Percentiles rank a stretch among this genome's conserved stretches.
Evolutionary conservation across 2,329 filamentous ascomycete genomes (phyloP).

Genomic region (Cytospora leucostoma): DNA sequence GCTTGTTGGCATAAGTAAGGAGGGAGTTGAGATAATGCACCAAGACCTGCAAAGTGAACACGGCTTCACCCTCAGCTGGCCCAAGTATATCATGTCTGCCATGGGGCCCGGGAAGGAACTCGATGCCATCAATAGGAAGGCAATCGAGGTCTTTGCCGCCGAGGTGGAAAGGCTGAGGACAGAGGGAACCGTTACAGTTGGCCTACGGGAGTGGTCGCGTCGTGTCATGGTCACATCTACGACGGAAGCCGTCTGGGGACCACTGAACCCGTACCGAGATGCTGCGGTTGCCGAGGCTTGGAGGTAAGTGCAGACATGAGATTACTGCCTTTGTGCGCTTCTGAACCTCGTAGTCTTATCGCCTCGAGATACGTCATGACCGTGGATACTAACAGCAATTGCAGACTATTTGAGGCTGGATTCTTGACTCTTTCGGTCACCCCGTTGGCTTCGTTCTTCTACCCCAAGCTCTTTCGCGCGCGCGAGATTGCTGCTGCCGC

Average conservation of each 20-base stretch:
- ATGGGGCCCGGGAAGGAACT: constrained; percentile 23
- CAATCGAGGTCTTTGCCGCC: constrained; percentile 29
- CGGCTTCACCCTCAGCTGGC: constrained; percentile 1
- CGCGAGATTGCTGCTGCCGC: constrained; percentile 6
- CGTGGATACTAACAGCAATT: no score
- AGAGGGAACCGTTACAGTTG: constrained; percentile 4
- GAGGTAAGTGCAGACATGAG: constrained; percentile 21
- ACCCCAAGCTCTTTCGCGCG: not conserved
- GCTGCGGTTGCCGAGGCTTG: constrained; percentile 30
- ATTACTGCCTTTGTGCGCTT: not conserved
- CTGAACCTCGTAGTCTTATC: not conserved
- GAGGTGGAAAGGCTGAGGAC: constrained; percentile 27
- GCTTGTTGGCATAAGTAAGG: constrained; percentile 33
- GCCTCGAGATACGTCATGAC: no score
- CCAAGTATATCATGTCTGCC: constrained; percentile 2
- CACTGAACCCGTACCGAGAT: constrained; percentile 34
- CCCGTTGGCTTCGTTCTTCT: not conserved
- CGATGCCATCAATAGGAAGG: constrained; percentile 30
- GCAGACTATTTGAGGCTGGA: not conserved
- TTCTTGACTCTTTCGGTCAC: constrained; percentile 1
- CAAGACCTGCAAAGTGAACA: constrained; percentile 13
- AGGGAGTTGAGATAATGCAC: constrained; percentile 31
- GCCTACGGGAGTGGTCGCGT: constrained; percentile 30
- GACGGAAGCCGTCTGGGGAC: constrained; percentile 33
- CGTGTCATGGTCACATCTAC: constrained; percentile 31